phyloP scores from a whole-genome alignment of 2,329 filamentous ascomycete genomes.

The Colletotrichum sp. region DNA sequence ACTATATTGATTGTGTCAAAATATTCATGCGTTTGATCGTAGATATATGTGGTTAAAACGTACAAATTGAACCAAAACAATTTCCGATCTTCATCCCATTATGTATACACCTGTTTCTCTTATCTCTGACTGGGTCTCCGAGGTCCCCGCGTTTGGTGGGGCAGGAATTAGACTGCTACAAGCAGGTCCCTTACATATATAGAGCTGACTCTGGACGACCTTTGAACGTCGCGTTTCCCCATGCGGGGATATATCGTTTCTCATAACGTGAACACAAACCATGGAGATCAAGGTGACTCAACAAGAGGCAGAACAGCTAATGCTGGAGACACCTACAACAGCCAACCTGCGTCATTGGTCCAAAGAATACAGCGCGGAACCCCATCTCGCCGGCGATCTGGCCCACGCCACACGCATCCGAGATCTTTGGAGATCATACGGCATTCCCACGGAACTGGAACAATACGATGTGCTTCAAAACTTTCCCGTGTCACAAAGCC shows the following conservation, averaged over 20 bases:
- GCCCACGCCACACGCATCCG: constrained; percentile 24
- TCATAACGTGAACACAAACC: background rate
- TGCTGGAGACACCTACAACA: constrained; percentile 20
- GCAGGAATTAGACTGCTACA: background rate
- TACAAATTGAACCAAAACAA: background rate
- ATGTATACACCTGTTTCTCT: background rate
- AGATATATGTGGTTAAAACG: background rate
- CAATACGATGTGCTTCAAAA: constrained; percentile 60
- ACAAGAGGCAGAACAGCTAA: constrained; percentile 25
- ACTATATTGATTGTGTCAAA: background rate
- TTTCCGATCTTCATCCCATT: background rate
- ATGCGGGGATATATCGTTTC: background rate
- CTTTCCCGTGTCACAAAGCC: constrained; percentile 47
- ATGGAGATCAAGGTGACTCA: constrained; percentile 13
- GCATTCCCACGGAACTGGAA: constrained; percentile 25
- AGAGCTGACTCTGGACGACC: background rate
- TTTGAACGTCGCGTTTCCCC: background rate
- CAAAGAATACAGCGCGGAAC: constrained; percentile 23
- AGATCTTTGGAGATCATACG: constrained; percentile 26
- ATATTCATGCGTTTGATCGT: background rate
- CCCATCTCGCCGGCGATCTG: constrained; percentile 27
- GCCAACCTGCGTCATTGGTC: constrained; percentile 25
- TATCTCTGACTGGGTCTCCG: background rate
- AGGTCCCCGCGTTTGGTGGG: background rate
- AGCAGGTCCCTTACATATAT: background rate